Conservation (phyloP, 1,139 yeast species). For the Diutina ranongensis region DNA sequence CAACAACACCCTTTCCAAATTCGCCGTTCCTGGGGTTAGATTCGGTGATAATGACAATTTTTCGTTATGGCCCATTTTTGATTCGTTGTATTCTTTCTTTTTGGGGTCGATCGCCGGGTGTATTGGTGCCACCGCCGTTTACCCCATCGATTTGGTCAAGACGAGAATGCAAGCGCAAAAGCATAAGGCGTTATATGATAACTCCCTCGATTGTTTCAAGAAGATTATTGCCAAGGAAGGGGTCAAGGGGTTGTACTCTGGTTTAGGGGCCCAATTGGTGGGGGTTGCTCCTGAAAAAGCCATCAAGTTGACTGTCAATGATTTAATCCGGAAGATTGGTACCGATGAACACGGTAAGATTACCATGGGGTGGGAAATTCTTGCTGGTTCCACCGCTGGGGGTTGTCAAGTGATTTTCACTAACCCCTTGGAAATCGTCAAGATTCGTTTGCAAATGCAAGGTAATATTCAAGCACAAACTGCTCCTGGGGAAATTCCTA, state of each 20-base stretch:
- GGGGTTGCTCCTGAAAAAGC: conserved; percentile 99
- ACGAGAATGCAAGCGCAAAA: conserved; percentile 97
- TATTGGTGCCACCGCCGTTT: conserved; percentile 95
- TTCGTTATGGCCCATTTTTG: conserved; percentile 52
- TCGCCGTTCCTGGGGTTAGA: conserved; percentile 25
- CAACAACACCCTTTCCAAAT: conserved; percentile 12
- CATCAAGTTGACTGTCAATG: conserved; percentile 89
- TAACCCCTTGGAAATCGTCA: conserved; percentile 91
- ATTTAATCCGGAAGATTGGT: conserved; percentile 67
- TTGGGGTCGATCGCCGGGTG: conserved; percentile 96
- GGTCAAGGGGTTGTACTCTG: conserved; percentile 79
- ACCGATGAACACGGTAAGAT: conserved; percentile 50
- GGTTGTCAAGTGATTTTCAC: conserved; percentile 95
- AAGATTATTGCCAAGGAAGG: conserved; percentile 78
- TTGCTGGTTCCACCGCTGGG: conserved; percentile 92
- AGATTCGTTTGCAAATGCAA: conserved; percentile 89
- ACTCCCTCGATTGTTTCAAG: conserved; percentile 76
- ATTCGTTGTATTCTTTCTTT: conserved; percentile 77
- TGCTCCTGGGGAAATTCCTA: conserved; percentile 37
- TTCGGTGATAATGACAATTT: conserved; percentile 28
- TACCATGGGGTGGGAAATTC: conserved; percentile 59
- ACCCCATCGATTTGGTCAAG: conserved; percentile 92
- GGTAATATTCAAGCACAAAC: conserved; percentile 12
- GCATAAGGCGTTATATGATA: conserved; percentile 57
- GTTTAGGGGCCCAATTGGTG: conserved; percentile 85